Conservation (phyloP, 2,329 filamentous ascomycete genomes). For the Scedosporium apiospermum region DNA sequence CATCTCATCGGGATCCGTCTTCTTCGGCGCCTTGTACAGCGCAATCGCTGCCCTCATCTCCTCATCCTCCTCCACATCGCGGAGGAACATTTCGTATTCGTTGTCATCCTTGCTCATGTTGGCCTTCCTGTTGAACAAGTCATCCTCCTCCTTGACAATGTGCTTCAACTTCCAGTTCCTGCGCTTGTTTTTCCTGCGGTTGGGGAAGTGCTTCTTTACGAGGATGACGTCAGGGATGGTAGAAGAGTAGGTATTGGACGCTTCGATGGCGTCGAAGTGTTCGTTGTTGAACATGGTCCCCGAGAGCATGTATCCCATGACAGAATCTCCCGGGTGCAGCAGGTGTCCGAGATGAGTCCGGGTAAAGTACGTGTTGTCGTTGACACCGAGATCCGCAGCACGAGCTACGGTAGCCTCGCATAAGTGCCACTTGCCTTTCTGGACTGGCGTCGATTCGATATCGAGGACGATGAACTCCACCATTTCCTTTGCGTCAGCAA, state of each 20-base stretch:
- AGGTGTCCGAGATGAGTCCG: conserved; percentile 83
- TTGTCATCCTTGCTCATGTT: conserved; percentile 82
- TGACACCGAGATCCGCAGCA: conserved; percentile 75
- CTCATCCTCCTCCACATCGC: conserved; percentile 90
- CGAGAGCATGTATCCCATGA: conserved; percentile 84
- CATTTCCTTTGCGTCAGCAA: conserved; percentile 77
- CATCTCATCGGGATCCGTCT: conserved; percentile 52
- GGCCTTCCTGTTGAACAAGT: conserved; percentile 74
- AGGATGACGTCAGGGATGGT: conserved; percentile 86
- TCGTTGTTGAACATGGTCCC: conserved; percentile 90
- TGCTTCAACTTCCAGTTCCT: conserved; percentile 94
- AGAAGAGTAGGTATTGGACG: conserved; percentile 63
- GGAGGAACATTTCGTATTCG: conserved; percentile 95
- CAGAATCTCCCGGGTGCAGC: conserved; percentile 81
- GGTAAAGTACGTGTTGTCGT: conserved; percentile 81
- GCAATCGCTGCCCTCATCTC: conserved; percentile 78
- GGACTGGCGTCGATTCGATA: conserved; percentile 68
- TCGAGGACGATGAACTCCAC: conserved; percentile 94
- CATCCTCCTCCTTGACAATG: conserved; percentile 82
- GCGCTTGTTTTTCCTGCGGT: conserved; percentile 62
- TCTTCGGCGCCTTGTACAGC: conserved; percentile 61
- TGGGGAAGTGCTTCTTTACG: conserved; percentile 93
- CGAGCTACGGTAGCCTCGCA: conserved; percentile 83
- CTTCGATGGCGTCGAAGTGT: conserved; percentile 74
- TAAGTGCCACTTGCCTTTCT: conserved; percentile 73